Evolutionary conservation across 2,329 filamentous ascomycete genomes (phyloP).

Genomic region (Trichophaea hybrida): DNA sequence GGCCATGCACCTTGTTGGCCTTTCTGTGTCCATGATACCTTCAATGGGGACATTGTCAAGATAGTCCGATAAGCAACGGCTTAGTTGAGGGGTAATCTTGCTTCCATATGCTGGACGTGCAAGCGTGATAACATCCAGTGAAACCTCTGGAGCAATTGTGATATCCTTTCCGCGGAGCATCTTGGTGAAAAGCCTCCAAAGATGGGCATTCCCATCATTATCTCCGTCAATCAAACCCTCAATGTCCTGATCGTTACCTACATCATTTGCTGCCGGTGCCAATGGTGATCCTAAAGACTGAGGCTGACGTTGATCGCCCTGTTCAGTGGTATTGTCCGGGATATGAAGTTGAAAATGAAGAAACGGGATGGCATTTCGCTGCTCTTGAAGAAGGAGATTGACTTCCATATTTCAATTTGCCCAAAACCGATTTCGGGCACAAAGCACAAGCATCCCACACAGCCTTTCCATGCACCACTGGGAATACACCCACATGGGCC

Average conservation of each 20-base stretch:
- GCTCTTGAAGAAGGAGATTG: not conserved
- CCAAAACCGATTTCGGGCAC: not conserved
- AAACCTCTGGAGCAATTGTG: no score
- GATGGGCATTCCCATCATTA: not conserved
- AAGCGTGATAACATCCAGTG: no score
- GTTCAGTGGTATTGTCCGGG: not conserved
- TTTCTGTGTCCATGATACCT: no score
- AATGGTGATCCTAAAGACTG: not conserved
- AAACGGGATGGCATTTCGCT: slow-evolving; percentile 1
- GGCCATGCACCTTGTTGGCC: no score
- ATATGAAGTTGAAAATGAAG: not conserved
- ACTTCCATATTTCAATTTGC: slow-evolving; percentile 11
- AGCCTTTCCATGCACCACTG: slow-evolving; percentile 14
- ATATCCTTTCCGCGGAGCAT: not conserved
- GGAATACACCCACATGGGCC: slow-evolving; percentile 5
- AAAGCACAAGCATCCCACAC: slow-evolving; percentile 4
- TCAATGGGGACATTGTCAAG: no score
- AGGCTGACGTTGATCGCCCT: no score
- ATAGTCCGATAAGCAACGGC: no score
- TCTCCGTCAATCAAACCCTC: not conserved
- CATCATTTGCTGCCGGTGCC: not conserved
- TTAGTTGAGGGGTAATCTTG: no score
- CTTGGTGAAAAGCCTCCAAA: not conserved
- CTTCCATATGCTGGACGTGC: no score
- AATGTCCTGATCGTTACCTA: not conserved